Base-by-base conservation (phyloP, 2,329 filamentous ascomycete species). In the Pyrenochaeta sp. region DNA sequence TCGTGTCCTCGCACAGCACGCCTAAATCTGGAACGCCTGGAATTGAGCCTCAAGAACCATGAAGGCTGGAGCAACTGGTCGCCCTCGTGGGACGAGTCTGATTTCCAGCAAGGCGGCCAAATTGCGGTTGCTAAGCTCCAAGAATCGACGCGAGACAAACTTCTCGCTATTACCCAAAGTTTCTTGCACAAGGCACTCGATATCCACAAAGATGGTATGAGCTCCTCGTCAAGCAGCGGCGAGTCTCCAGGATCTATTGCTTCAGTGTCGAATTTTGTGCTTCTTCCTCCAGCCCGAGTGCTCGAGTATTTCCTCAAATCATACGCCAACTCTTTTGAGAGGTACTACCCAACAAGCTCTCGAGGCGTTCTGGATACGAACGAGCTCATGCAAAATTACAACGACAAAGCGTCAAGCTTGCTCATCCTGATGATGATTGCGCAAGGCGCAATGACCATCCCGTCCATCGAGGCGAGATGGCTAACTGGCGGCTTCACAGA, bases 351-450 rank as follows among this genome's bases (percentile, higher is more conserved):
- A 1, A 74, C 87, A 42, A 80, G 85, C 3, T 75, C 80, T 1
- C 76, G 80, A 3, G 82, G 83, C 4, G 75, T 78, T 11, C 73
- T 88, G 15, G 85, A 89, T 54, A 79, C 84, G 6, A 88, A 88
- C 52, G 82, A 85, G 62, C 77, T 88, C 69, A 79, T 89, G 63
- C 77, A 82, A 41, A 76, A 72, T 38, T 76, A 75, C 53, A 84
- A 85, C 58, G 85, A 85, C 57, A 81, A 84, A 53, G 82, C 84
- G 1, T 83, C 85, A 0, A 86, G 83, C 24, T 68, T 89, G 20
- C 73, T 89, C 9, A 79, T 89, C 1, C 73, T 89, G 15, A 79
- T 89, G 63, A 88, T 89, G 85, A 86, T 89, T 41, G 85, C 86
- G 1, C 84, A 87, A 57, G 86, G 86, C 11, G 85, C 86, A 7